Evolutionary conservation across 345 rosid species (phyloP).

Genomic region (Punica granatum): DNA sequence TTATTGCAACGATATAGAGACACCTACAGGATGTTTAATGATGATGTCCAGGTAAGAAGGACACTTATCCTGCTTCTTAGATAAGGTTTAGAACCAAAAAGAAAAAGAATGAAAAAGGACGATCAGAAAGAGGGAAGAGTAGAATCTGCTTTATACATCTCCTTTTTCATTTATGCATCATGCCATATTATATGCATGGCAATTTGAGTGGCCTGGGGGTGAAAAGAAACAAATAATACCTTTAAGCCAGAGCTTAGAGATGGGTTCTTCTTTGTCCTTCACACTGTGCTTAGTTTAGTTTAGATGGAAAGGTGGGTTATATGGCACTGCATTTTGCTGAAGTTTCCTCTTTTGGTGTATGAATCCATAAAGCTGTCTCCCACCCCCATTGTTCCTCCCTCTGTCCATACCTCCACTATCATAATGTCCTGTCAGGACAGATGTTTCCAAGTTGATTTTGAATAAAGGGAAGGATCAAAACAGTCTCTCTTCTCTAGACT

Average conservation of each 20-base stretch:
- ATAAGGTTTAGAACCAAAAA: not conserved
- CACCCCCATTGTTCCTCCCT: not conserved
- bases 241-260: not conserved
- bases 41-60: slow-evolving; percentile 85
- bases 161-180: not conserved
- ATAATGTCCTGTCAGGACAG: not conserved
- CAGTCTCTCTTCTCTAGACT: too few relatives aligned
- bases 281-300: not conserved
- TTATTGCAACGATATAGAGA: slow-evolving; percentile 83
- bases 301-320: not conserved
- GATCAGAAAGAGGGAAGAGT: not conserved
- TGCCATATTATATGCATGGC: not conserved
- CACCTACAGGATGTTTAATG: slow-evolving; percentile 86
- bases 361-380: not conserved
- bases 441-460: not conserved
- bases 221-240: not conserved
- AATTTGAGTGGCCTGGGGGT: not conserved
- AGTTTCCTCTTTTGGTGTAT: not conserved
- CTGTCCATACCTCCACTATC: not conserved
- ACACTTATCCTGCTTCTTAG: not conserved
- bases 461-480: too few relatives aligned
- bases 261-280: not conserved
- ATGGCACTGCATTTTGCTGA: too few relatives aligned
- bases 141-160: not conserved
- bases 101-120: not conserved